phyloP scores from a whole-genome alignment of 306 rosid genomes.

The Medicago lupulina region DNA sequence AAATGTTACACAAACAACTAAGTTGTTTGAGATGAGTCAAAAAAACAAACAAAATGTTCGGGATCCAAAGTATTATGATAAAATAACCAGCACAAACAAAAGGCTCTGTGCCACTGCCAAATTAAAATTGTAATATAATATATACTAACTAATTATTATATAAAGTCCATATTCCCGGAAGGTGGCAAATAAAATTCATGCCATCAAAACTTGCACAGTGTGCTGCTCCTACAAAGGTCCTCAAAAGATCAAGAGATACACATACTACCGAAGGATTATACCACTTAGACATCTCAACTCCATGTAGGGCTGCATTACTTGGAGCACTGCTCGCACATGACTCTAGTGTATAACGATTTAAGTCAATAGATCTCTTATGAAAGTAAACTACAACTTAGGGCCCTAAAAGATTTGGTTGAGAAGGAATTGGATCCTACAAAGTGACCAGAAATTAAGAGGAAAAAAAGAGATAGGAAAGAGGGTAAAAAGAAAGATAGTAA shows the following conservation, averaged over 20 bases:
- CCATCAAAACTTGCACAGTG: neutral
- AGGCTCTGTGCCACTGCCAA: constrained; percentile 1
- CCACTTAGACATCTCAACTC: constrained; percentile 15
- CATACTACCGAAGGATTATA: neutral
- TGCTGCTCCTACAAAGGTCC: constrained; percentile 8
- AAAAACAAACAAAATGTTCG: neutral
- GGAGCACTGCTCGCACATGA: constrained; percentile 19
- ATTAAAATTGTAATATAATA: neutral
- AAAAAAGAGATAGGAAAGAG: neutral
- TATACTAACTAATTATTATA: neutral
- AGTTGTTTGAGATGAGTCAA: neutral
- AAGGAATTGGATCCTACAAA: neutral
- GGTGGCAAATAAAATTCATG: constrained; percentile 9
- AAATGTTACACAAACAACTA: neutral
- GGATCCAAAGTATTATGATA: constrained; percentile 24
- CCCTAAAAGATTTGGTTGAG: neutral
- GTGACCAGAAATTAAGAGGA: neutral
- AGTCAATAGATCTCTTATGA: neutral
- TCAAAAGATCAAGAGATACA: constrained; percentile 1
- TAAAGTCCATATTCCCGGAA: neutral
- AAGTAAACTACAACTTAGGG: neutral
- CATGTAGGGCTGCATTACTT: neutral
- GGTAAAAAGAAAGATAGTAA: neutral
- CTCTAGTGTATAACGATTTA: neutral
- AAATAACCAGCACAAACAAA: constrained; percentile 23